Conservation (phyloP, 2,329 filamentous ascomycete species). For the Neurospora sp. region DNA sequence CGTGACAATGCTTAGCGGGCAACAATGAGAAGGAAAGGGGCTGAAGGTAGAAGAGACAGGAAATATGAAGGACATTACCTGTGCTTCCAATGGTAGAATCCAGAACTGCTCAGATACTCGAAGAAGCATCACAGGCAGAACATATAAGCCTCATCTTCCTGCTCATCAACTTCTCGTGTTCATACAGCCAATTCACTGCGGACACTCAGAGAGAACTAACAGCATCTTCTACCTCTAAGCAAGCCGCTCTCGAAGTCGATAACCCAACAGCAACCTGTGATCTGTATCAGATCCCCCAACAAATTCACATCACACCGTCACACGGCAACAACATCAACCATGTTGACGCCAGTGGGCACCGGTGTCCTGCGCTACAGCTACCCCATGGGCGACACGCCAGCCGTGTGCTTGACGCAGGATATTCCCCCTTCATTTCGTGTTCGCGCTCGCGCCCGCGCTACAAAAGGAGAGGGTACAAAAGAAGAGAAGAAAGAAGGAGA, state of each 20-base stretch:
- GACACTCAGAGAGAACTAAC: background rate
- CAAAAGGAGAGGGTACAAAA: background rate
- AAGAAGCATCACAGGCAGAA: background rate
- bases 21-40: background rate
- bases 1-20: background rate
- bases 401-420: constrained; percentile 36
- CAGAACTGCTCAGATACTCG: background rate
- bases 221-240: background rate
- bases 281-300: background rate
- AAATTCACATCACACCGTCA: background rate
- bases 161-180: background rate
- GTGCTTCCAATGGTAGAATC: background rate
- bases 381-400: constrained; percentile 45
- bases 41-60: fast-evolving
- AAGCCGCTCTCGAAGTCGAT: background rate
- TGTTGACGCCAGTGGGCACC: background rate
- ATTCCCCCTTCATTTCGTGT: constrained; percentile 26
- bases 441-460: background rate
- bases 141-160: background rate
- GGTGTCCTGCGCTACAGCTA: constrained; percentile 27
- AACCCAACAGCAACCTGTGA: background rate
- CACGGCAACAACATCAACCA: background rate
- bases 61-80: background rate
- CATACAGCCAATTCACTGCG: background rate
- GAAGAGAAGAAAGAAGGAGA: background rate